Base-by-base conservation (phyloP, 2,329 filamentous ascomycete genomes). In the Magnaporthales sp. region DNA sequence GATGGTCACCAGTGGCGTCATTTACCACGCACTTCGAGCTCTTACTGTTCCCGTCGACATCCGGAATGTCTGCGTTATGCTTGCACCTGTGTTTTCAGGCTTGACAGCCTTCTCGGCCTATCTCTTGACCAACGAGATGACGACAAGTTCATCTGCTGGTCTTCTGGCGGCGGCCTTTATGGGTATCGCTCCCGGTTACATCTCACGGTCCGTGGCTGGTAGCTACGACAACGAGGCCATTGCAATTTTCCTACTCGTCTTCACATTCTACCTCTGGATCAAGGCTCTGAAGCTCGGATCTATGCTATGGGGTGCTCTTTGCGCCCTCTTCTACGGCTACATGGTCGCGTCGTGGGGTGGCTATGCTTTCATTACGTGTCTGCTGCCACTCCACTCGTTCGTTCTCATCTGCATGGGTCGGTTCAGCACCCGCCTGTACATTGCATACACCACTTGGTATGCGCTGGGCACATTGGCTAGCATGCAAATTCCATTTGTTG, bases 271-370 rank as follows among this genome's bases (percentile, higher is more conserved):
- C 80, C 87, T 99, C 66, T 99, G 95, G 95, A 97, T 99, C 81
- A 98, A 98, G 85, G 92, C 95, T 24, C 85, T 99, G 72, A 99
- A 99, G 84, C 86, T 93, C 67, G 95, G 95, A 29, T 98, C 95
- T 64, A 93, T 96, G 77, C 91, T 97, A 79, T 99, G 94, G 94
- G 94, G 93, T 72, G 93, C 92, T 51, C 83, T 97, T 69, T 95
- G 93, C 73, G 95, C 95, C 60, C 84, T 99, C 66, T 98, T 96
- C 81, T 99, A 99, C 80, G 95, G 95, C 75, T 99, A 99, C 87
- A 99, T 99, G 95, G 95, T 99, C 70, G 95, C 94, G 63, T 96
- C 96, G 22, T 99, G 95, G 95, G 95, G 95, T 84, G 95, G 95
- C 75, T 99, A 99, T 78, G 95, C 97, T 74, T 99, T 99, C 86